Base-by-base conservation (phyloP, 1,284 basidiomycete genomes). In the Stygiomarasmius scandens region DNA sequence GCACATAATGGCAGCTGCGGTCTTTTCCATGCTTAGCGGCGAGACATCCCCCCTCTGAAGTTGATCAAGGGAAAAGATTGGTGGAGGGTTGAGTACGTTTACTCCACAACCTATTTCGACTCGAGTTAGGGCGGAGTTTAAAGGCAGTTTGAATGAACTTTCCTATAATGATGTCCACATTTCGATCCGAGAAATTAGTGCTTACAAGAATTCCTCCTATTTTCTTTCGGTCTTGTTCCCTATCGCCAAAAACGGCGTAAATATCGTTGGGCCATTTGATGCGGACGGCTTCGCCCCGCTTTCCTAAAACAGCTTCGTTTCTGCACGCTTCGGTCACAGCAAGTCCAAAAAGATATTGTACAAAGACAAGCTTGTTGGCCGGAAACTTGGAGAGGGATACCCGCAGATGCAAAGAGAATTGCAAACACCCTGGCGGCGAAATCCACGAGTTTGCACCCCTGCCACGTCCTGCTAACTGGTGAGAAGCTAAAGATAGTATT, bases 211-310 rank as follows among this genome's bases (percentile, higher is more conserved):
- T 91, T 0, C 97, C 96, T 0, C 93, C 94, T 32, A 97, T 75
- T 73, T 98, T 98, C 68, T 77, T 88, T 64, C 79, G 77, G 12
- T 79, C 80, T 9, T 14, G 36, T 27, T 79, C 74, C 5, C 75
- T 77, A 8, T 77, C 76, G 1, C 76, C 77, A 11, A 85, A 72
- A 36, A 84, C 80, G 1, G 87, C 90, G 67, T 98, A 99, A 6
- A 99, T 77, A 68, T 99, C 96, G 68, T 99, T 99, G 11, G 96
- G 96, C 97, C 97, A 99, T 73, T 99, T 99, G 54, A 99, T 79
- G 49, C 87, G 82, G 3, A 96, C 83, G 3, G 78, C 78, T 12
- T 78, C 74, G 0, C 87, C 90, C 59, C 77, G 77, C 70, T 72
- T 44, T 6, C 74, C 87, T 1, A 92, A 75, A 9, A 86, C 76